A percentile compares a stretch with the other conserved stretches of the same genome.
phyloP scores from a whole-genome alignment of 2,329 filamentous ascomycete species.

The Bimuria novae-zelandiae region DNA sequence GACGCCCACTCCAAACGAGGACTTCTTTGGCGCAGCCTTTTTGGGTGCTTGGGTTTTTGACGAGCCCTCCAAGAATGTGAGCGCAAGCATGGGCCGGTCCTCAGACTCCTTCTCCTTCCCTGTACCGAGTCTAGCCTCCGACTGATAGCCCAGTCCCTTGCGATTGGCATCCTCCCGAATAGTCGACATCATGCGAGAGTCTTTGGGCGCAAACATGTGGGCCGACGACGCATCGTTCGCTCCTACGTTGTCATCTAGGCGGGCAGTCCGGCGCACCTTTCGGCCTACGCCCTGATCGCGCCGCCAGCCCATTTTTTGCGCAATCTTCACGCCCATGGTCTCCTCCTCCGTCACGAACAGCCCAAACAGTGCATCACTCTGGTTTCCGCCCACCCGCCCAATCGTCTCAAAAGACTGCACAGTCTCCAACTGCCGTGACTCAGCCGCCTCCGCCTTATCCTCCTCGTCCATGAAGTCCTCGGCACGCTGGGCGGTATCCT shows the following conservation, averaged over 20 bases:
- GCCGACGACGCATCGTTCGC: constrained; percentile 49
- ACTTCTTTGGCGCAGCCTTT: constrained; percentile 60
- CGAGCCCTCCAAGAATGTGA: constrained; percentile 31
- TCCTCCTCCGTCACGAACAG: constrained; percentile 75
- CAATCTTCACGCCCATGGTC: constrained; percentile 82
- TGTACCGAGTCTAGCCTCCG: constrained; percentile 59
- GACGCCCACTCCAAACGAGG: constrained; percentile 84
- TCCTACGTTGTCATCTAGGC: constrained; percentile 61
- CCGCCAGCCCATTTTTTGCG: constrained; percentile 95
- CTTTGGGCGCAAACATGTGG: constrained; percentile 84
- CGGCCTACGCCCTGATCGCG: constrained; percentile 92
- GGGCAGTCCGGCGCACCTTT: constrained; percentile 75
- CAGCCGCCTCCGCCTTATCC: constrained; percentile 84
- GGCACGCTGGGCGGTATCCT: constrained; percentile 67
- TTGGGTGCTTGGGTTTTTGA: constrained; percentile 26
- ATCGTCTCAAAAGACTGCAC: constrained; percentile 74
- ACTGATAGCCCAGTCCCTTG: constrained; percentile 71
- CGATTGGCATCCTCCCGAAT: constrained; percentile 65
- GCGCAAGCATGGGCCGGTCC: constrained; percentile 15
- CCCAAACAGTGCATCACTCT: constrained; percentile 65
- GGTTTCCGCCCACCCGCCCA: constrained; percentile 64
- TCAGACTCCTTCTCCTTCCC: constrained; percentile 31
- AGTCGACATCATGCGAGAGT: constrained; percentile 71
- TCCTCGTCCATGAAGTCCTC: constrained; percentile 99
- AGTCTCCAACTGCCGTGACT: constrained; percentile 75